These are phyloP conservation scores for Microcyclospora pomicola DNA, from an alignment of 2,329 filamentous ascomycete species.

Conservation along the genomic window DNA sequence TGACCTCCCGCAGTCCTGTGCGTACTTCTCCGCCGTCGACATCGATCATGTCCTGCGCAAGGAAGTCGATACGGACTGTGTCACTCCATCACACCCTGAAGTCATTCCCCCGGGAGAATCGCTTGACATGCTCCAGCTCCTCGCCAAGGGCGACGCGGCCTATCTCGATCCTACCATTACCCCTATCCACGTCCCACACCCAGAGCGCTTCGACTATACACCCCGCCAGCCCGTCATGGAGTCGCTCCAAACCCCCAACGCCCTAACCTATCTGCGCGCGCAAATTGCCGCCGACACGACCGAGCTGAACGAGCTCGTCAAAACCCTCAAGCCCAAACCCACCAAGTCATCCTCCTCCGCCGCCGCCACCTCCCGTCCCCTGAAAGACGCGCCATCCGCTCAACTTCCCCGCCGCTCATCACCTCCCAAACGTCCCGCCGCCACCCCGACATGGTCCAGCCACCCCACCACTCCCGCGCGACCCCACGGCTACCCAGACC, in stretches of 20 bases:
- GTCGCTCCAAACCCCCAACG: conserved; percentile 31
- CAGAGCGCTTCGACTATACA: conserved; percentile 52
- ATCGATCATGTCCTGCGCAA: conserved; percentile 93
- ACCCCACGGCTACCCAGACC: too few relatives aligned
- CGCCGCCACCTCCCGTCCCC: too few relatives aligned
- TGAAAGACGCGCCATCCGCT: too few relatives aligned
- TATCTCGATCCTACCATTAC: conserved; percentile 51
- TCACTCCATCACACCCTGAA: conserved; percentile 72
- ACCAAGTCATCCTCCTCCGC: too few relatives aligned
- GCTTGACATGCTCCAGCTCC: conserved; percentile 65
- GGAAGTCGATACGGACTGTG: conserved; percentile 94
- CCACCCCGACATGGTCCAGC: too few relatives aligned
- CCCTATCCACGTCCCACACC: conserved; percentile 43
- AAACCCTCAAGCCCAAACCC: background rate
- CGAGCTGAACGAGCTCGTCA: conserved; percentile 41
- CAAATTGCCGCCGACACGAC: conserved; percentile 65
- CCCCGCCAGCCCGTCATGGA: conserved; percentile 71
- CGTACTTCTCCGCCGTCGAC: conserved; percentile 91
- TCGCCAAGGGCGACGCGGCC: conserved; percentile 57
- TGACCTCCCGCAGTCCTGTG: conserved; percentile 84
- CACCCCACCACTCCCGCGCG: too few relatives aligned
- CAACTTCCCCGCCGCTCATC: too few relatives aligned
- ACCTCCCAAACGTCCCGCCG: too few relatives aligned
- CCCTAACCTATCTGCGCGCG: conserved; percentile 53
- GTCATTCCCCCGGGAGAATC: conserved; percentile 76